A percentile compares a stretch with the other conserved stretches of the same genome.
These are phyloP conservation scores for Hypoxylon fuscum DNA, from an alignment of 495 filamentous ascomycete species.

Conservation along the genomic window DNA sequence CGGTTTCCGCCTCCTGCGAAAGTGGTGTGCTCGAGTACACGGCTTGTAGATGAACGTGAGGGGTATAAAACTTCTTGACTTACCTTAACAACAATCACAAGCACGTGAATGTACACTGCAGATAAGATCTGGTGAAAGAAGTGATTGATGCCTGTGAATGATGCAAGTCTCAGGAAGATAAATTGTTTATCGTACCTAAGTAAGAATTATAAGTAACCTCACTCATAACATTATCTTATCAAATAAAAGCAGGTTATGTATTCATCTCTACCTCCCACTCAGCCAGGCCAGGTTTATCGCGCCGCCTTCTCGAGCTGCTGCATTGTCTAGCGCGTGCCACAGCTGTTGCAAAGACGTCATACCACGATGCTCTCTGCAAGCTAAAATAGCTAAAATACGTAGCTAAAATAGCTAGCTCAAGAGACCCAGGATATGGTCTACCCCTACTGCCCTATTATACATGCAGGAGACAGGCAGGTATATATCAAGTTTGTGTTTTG, in stretches of 20 bases:
- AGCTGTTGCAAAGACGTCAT: slow-evolving; percentile 24
- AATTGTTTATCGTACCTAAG: no score
- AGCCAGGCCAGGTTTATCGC: background rate
- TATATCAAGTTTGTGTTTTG: no score
- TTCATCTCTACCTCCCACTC: background rate
- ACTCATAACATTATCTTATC: background rate
- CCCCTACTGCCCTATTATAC: no score
- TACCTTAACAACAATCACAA: background rate
- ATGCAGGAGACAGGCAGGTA: no score
- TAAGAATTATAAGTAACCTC: no score
- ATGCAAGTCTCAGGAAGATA: no score
- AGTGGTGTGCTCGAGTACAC: background rate
- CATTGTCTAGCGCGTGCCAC: slow-evolving; percentile 14
- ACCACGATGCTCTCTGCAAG: slow-evolving; percentile 3
- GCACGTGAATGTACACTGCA: slow-evolving; percentile 3
- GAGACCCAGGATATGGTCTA: slow-evolving; percentile 2
- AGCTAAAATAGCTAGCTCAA: background rate
- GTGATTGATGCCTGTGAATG: no score
- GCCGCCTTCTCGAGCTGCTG: background rate
- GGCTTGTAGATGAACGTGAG: slow-evolving; percentile 11
- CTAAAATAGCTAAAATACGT: background rate
- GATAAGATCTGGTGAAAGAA: no score
- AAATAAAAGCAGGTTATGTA: slow-evolving; percentile 6
- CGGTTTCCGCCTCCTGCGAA: background rate
- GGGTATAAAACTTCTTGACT: slow-evolving; percentile 9